A percentile compares a stretch with the other conserved stretches of the same genome.
phyloP scores from a whole-genome alignment of 345 rosid genomes.

The Syzygium oleosum region DNA sequence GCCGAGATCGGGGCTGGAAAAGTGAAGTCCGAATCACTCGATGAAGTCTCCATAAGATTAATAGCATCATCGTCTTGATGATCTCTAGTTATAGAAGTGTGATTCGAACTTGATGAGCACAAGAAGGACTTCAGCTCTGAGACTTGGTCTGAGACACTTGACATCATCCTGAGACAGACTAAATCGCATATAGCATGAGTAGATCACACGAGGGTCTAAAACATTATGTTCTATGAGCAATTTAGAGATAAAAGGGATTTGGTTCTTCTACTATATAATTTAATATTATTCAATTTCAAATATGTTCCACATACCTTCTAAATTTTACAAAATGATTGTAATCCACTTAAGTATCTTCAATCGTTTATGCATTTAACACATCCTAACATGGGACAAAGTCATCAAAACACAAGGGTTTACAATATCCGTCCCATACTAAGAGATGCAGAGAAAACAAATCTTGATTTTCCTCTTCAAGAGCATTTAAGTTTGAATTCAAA shows the following conservation, averaged over 20 bases:
- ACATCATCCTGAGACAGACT: constrained; percentile 83
- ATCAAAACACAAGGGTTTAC: background rate
- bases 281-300: background rate
- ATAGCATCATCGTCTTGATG: constrained; percentile 37
- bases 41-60: constrained; percentile 56
- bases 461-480: background rate
- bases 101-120: constrained; percentile 37
- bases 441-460: background rate
- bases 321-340: background rate
- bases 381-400: background rate
- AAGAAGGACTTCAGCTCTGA: constrained; percentile 64
- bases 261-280: too few relatives aligned
- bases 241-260: background rate
- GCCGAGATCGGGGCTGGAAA: constrained; percentile 46
- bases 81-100: constrained; percentile 32
- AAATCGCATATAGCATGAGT: constrained; percentile 54
- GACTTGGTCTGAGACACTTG: constrained; percentile 80
- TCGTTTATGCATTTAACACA: background rate
- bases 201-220: constrained; percentile 11
- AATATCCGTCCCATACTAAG: background rate
- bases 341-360: background rate
- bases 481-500: background rate
- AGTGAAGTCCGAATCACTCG: constrained; percentile 56
- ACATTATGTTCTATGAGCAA: background rate
- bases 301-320: background rate